These are phyloP conservation scores for Naganishia cerealis DNA, from an alignment of 1,284 basidiomycete species.

Conservation along the genomic window DNA sequence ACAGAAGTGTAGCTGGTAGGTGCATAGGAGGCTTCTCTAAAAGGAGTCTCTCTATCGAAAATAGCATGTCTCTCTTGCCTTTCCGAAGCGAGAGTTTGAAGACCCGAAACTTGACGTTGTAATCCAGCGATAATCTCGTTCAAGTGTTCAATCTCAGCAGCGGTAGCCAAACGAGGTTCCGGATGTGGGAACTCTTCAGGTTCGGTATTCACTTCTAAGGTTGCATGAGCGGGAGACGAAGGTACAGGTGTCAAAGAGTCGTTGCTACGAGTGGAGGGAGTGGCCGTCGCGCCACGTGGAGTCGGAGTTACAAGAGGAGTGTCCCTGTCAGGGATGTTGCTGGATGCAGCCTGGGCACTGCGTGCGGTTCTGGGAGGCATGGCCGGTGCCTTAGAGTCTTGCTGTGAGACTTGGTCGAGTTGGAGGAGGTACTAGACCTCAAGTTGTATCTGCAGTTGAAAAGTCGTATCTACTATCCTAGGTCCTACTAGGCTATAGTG, in stretches of 20 bases:
- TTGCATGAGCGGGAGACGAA: background rate
- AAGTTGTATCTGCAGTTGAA: no score
- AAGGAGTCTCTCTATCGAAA: background rate
- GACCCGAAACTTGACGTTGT: no score
- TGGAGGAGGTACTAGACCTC: background rate
- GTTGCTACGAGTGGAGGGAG: background rate
- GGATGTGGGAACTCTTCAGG: constrained; percentile 1
- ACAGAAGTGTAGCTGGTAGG: background rate
- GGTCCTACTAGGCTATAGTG: constrained; percentile 23
- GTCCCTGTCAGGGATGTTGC: no score
- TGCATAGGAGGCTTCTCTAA: background rate
- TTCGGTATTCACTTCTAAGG: no score
- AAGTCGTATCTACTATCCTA: constrained; percentile 10
- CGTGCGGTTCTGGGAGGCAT: constrained; percentile 6
- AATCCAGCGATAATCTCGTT: constrained; percentile 9
- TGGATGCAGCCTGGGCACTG: no score
- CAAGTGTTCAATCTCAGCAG: background rate
- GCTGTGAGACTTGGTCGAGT: background rate
- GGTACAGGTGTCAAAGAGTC: constrained; percentile 16
- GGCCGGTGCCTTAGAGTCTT: background rate
- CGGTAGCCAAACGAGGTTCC: background rate
- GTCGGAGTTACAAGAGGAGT: constrained; percentile 3
- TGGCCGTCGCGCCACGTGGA: background rate
- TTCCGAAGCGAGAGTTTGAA: background rate
- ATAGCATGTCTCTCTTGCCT: background rate